Conservation (phyloP, 495 filamentous ascomycete species). For the Collariella sp. region DNA sequence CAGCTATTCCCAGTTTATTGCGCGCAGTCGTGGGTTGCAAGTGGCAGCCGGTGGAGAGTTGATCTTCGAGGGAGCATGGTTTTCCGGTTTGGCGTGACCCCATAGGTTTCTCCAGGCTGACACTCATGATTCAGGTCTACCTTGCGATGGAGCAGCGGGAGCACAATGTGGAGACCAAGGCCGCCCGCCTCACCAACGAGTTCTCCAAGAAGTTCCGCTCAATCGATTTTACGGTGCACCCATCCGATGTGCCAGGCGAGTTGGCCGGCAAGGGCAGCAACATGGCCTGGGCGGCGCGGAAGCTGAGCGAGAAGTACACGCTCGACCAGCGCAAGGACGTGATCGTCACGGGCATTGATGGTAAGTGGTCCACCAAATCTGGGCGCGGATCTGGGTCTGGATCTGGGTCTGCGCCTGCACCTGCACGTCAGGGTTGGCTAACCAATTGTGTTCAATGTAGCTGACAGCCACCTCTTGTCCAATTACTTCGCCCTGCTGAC, state of each 20-base stretch:
- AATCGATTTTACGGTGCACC: slow-evolving; percentile 55
- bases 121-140: slow-evolving; percentile 43
- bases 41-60: slow-evolving; percentile 5
- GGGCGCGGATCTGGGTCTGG: background rate
- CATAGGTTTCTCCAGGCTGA: slow-evolving; percentile 9
- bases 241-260: slow-evolving; percentile 51
- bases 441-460: slow-evolving; percentile 35
- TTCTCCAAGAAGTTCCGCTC: slow-evolving; percentile 52
- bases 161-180: slow-evolving; percentile 44
- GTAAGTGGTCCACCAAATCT: slow-evolving; percentile 34
- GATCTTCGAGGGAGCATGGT: slow-evolving; percentile 7
- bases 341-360: slow-evolving; percentile 61
- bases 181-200: slow-evolving; percentile 41
- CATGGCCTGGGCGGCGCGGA: slow-evolving; percentile 54
- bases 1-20: background rate
- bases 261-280: slow-evolving; percentile 63
- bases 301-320: slow-evolving; percentile 50
- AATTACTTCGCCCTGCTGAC: slow-evolving; percentile 57
- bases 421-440: slow-evolving; percentile 22
- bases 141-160: slow-evolving; percentile 67
- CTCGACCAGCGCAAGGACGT: slow-evolving; percentile 46
- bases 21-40: background rate
- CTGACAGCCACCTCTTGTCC: slow-evolving; percentile 57
- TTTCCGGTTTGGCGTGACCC: slow-evolving; percentile 3
- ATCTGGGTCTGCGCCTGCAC: background rate